phyloP scores from a whole-genome alignment of 768 basidiomycete genomes.

The Boletellus sp. region DNA sequence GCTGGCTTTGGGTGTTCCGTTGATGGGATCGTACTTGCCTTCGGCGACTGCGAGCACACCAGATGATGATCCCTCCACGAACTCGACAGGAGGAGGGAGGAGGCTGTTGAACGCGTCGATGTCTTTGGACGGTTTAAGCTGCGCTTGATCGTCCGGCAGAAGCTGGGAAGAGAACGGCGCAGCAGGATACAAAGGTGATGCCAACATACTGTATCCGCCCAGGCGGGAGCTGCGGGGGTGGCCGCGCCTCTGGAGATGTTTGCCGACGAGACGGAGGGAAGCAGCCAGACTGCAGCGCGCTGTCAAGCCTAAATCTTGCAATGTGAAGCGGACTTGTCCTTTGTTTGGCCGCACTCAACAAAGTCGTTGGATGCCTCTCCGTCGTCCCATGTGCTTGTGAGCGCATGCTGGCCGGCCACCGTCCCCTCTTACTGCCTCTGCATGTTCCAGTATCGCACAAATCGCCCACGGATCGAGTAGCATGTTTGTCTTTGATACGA shows the following conservation, averaged over 20 bases:
- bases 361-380: too few relatives aligned
- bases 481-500: too few relatives aligned
- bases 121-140: conserved; percentile 66
- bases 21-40: conserved; percentile 80
- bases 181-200: conserved; percentile 56
- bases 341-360: background rate
- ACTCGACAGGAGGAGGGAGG: conserved; percentile 79
- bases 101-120: conserved; percentile 72
- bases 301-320: too few relatives aligned
- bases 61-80: conserved; percentile 80
- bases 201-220: conserved; percentile 52
- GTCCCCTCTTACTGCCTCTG: too few relatives aligned
- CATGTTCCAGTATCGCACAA: too few relatives aligned
- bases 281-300: conserved; percentile 13
- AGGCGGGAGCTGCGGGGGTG: conserved; percentile 1
- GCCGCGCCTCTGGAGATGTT: background rate
- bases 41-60: conserved; percentile 67
- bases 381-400: too few relatives aligned
- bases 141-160: conserved; percentile 47
- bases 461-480: too few relatives aligned
- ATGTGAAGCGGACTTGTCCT: background rate
- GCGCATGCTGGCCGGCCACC: too few relatives aligned
- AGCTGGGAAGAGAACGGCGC: conserved; percentile 50
- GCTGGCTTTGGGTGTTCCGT: conserved; percentile 53
- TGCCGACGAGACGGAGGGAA: conserved; percentile 12